A percentile compares a stretch with the other conserved stretches of the same genome.
phyloP scores from a whole-genome alignment of 495 filamentous ascomycete species.

The Aspergillus leporis region DNA sequence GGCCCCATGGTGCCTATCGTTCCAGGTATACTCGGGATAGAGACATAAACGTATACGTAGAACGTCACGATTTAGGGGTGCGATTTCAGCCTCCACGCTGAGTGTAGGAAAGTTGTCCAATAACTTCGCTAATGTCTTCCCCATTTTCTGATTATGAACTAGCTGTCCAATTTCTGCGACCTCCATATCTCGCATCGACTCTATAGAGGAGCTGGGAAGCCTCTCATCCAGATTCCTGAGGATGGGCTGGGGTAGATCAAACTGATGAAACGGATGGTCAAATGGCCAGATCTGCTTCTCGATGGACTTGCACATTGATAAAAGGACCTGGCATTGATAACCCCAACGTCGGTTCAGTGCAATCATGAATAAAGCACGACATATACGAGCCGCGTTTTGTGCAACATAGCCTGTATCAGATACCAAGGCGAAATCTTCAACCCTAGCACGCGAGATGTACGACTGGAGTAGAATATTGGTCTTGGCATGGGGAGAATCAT shows the following conservation, averaged over 20 bases:
- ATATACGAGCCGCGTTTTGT: slow-evolving; percentile 93
- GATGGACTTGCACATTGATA: slow-evolving; percentile 92
- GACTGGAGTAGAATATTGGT: slow-evolving; percentile 94
- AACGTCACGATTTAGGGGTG: slow-evolving; percentile 92
- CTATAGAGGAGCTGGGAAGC: slow-evolving; percentile 68
- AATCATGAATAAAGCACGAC: slow-evolving; percentile 94
- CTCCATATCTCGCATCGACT: slow-evolving; percentile 88
- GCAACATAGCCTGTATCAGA: slow-evolving; percentile 94
- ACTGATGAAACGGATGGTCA: slow-evolving; percentile 93
- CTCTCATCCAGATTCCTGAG: slow-evolving; percentile 80
- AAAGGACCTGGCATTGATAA: slow-evolving; percentile 83
- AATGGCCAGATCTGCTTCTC: slow-evolving; percentile 94
- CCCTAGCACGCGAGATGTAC: slow-evolving; percentile 83
- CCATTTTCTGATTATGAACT: slow-evolving; percentile 88
- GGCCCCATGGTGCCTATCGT: slow-evolving; percentile 88
- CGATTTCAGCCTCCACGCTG: slow-evolving; percentile 88
- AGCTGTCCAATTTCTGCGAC: slow-evolving; percentile 84
- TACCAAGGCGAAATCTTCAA: slow-evolving; percentile 89
- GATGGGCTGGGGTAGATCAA: slow-evolving; percentile 82
- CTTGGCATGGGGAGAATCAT: slow-evolving; percentile 80
- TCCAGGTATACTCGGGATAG: slow-evolving; percentile 91
- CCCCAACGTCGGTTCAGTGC: slow-evolving; percentile 93
- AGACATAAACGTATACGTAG: slow-evolving; percentile 82
- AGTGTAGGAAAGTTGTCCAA: slow-evolving; percentile 91
- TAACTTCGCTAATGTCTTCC: slow-evolving; percentile 73